A percentile compares a stretch with the other conserved stretches of the same genome.
Conservation (phyloP, 768 basidiomycete species). For the Tulasnella sp. region DNA sequence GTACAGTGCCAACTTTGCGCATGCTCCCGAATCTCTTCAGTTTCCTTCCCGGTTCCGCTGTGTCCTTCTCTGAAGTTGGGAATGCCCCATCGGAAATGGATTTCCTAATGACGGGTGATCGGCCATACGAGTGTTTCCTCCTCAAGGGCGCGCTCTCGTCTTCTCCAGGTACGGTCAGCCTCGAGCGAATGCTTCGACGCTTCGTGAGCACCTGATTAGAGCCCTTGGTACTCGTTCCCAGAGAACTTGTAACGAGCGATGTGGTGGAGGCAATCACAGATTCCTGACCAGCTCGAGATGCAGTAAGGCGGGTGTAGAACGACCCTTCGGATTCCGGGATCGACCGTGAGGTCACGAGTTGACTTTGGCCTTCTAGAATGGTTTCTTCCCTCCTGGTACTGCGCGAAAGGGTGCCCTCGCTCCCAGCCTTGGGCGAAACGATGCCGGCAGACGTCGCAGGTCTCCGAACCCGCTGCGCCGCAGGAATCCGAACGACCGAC, state of each 20-base stretch:
- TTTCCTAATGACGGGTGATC: neutral
- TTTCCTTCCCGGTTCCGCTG: neutral
- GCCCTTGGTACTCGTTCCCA: neutral
- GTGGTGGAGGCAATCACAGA: neutral
- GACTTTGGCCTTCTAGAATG: neutral
- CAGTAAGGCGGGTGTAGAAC: neutral
- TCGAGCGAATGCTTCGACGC: neutral
- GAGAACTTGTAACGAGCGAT: neutral
- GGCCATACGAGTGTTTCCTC: neutral
- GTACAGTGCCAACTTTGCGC: neutral
- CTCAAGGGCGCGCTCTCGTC: neutral
- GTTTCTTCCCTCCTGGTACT: neutral
- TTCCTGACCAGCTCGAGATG: neutral
- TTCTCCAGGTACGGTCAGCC: neutral
- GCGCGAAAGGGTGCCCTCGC: neutral
- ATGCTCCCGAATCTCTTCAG: neutral
- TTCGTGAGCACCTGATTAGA: neutral
- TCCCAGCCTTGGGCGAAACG: neutral
- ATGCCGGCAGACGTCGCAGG: neutral
- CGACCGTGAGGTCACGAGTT: neutral
- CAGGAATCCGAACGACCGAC: neutral
- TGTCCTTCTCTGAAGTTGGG: neutral
- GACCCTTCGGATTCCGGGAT: neutral
- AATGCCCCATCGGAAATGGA: neutral
- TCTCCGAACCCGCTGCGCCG: neutral